These are phyloP conservation scores for Taiozyma sp. DNA, from an alignment of 1,139 yeast species.

Conservation along the genomic window DNA sequence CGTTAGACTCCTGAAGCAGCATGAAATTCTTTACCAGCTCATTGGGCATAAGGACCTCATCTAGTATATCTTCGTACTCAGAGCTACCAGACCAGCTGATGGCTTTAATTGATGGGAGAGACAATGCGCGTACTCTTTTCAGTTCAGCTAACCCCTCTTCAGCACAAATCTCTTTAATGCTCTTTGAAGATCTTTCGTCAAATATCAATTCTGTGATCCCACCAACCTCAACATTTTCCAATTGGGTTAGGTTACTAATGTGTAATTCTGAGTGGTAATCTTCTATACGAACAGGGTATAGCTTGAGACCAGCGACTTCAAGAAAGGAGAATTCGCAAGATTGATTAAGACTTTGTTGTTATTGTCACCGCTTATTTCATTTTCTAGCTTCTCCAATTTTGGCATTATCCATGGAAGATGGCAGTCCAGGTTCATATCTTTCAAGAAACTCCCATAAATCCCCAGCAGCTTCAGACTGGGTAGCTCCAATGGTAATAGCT, in stretches of 20 bases:
- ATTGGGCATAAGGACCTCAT: neutral
- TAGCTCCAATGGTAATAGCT: neutral
- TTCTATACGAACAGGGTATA: neutral
- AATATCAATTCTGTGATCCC: neutral
- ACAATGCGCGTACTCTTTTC: neutral
- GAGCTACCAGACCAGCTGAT: neutral
- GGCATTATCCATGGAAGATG: neutral
- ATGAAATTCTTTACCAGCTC: neutral
- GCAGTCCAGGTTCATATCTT: neutral
- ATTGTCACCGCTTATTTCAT: neutral
- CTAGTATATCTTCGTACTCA: neutral
- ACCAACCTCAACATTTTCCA: neutral
- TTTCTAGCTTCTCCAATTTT: neutral
- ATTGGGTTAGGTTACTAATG: neutral
- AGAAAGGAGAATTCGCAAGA: neutral
- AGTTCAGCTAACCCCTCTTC: neutral
- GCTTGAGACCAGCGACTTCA: neutral
- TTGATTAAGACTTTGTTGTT: too few species aligned
- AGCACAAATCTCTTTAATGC: neutral
- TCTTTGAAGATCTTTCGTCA: neutral
- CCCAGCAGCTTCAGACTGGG: neutral
- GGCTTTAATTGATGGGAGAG: neutral
- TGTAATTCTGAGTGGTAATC: neutral
- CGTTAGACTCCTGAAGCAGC: neutral
- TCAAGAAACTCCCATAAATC: neutral